These are phyloP conservation scores for Phytophthora brassicae DNA, from an alignment of 352 stramenopile species.

Conservation along the genomic window DNA sequence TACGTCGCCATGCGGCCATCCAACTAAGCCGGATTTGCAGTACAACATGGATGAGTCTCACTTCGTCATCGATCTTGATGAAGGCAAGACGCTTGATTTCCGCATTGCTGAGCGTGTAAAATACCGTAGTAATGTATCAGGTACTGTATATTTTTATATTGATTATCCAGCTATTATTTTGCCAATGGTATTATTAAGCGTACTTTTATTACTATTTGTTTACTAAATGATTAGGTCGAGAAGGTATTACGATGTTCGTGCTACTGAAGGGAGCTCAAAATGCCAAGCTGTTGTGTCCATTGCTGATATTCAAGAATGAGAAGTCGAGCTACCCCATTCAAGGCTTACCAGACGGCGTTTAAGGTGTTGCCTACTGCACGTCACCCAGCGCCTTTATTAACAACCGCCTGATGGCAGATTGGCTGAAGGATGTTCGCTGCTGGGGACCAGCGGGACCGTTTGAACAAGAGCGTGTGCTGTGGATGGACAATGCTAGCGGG, in stretches of 20 bases:
- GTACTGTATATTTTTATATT: background rate
- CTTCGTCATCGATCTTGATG: background rate
- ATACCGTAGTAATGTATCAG: background rate
- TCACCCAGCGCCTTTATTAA: background rate
- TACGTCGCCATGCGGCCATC: no score
- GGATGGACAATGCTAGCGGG: constrained; percentile 8
- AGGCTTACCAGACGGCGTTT: background rate
- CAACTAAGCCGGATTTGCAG: background rate
- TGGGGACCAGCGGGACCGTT: background rate
- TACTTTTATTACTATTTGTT: no score
- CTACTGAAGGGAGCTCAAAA: background rate
- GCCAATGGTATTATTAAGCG: no score
- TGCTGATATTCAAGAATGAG: constrained; percentile 12
- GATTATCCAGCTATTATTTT: no score
- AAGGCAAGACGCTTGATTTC: constrained; percentile 2
- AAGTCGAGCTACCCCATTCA: constrained; percentile 11
- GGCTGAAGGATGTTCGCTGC: background rate
- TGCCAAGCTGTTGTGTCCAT: background rate
- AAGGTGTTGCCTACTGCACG: background rate
- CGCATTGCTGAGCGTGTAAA: background rate
- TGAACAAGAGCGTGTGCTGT: background rate
- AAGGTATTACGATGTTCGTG: constrained; percentile 20
- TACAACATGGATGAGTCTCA: constrained; percentile 4
- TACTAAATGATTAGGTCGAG: constrained; percentile 3
- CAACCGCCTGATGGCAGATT: background rate